Evolutionary conservation across 1,139 yeast species (phyloP).

Genomic region (Hansenula sp.): DNA sequence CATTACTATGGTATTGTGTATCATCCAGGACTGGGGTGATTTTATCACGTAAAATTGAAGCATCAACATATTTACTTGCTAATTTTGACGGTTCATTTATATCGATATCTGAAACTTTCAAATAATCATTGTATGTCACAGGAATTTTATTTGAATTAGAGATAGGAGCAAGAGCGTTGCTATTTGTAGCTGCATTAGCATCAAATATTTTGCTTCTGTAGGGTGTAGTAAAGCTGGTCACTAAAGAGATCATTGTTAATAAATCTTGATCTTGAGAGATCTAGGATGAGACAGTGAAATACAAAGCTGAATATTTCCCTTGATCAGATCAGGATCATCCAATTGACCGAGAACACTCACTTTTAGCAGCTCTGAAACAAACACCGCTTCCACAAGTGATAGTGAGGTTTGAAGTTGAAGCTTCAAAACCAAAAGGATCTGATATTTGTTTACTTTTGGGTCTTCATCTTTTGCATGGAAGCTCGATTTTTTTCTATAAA

Average conservation of each 20-base stretch:
- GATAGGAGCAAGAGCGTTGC: conserved; percentile 6
- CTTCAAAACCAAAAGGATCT: neutral
- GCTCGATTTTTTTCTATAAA: neutral
- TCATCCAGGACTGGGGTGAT: conserved; percentile 37
- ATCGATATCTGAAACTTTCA: conserved; percentile 16
- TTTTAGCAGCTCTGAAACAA: too few relatives aligned
- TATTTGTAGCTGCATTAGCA: neutral
- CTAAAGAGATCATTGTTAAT: neutral
- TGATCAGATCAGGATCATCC: too few relatives aligned
- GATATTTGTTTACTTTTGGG: neutral
- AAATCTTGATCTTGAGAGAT: neutral
- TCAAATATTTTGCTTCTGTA: conserved; percentile 18
- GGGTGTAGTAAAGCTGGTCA: conserved; percentile 22
- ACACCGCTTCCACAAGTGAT: too few relatives aligned
- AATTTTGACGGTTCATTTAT: conserved; percentile 29
- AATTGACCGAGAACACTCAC: too few relatives aligned
- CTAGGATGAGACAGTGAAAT: neutral
- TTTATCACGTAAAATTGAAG: conserved; percentile 32
- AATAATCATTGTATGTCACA: conserved; percentile 16
- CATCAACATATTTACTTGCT: conserved; percentile 36
- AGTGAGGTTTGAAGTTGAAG: neutral
- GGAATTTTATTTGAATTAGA: conserved; percentile 7
- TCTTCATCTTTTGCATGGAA: neutral
- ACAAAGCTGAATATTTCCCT: neutral
- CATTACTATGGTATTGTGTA: conserved; percentile 34